Conservation (phyloP, 2,329 filamentous ascomycete species). For the Fusarium begoniae region DNA sequence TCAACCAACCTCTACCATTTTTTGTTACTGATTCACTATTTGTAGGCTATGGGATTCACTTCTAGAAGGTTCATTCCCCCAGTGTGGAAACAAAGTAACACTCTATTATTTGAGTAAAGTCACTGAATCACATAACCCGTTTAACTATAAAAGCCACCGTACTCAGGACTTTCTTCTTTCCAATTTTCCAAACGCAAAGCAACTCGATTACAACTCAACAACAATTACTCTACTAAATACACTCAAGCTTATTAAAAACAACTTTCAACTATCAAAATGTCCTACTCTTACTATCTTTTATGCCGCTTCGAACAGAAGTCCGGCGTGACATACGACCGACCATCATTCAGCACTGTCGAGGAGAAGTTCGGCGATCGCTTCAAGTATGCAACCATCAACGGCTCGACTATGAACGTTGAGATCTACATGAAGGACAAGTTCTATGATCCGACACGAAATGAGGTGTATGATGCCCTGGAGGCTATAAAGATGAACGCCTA, state of each 20-base stretch:
- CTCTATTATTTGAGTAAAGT: not conserved
- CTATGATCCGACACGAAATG: not conserved
- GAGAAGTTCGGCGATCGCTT: not conserved
- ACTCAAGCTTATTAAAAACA: not conserved
- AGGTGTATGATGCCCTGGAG: not conserved
- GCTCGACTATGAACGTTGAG: not conserved
- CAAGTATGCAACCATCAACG: not conserved
- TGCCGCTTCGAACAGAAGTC: not conserved
- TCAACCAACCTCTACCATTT: not conserved
- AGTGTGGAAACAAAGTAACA: accelerated
- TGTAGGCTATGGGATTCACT: accelerated
- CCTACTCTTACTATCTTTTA: not conserved
- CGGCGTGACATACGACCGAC: not conserved
- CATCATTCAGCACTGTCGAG: not conserved
- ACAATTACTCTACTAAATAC: not conserved
- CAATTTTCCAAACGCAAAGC: not conserved
- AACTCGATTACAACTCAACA: not conserved
- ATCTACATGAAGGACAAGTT: not conserved
- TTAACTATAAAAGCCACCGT: not conserved
- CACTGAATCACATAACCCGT: not conserved
- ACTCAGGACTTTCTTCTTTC: not conserved
- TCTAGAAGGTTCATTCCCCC: not conserved
- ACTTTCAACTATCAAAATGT: not conserved
- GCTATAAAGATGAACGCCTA: not conserved
- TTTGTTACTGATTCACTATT: not conserved